These are phyloP conservation scores for Mallotus japonicus DNA, from an alignment of 441 rosid genomes.

Conservation along the genomic window DNA sequence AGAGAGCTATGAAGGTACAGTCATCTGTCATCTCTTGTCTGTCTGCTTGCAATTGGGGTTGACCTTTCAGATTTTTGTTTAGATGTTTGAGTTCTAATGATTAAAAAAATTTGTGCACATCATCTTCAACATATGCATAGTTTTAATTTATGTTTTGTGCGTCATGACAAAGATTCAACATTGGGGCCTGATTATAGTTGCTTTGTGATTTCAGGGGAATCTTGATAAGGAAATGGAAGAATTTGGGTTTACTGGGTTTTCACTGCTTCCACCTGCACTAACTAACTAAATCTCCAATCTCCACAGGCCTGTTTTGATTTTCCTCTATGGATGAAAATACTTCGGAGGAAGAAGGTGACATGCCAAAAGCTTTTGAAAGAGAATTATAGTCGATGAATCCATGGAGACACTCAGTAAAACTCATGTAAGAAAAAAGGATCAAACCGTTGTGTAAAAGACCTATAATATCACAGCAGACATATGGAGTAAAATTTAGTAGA, in stretches of 20 bases:
- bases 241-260: conserved; percentile 39
- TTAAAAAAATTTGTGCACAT: neutral
- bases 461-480: too few relatives aligned
- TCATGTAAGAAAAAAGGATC: conserved; percentile 46
- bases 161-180: neutral
- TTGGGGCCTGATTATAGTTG: conserved; percentile 10
- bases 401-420: conserved; percentile 56
- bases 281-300: conserved; percentile 31
- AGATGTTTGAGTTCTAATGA: neutral
- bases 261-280: conserved; percentile 19
- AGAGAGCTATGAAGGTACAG: conserved; percentile 56
- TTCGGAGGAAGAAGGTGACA: conserved; percentile 49
- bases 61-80: neutral
- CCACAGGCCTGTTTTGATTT: conserved; percentile 21
- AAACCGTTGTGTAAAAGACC: conserved; percentile 17
- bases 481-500: too few relatives aligned
- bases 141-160: neutral
- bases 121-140: neutral
- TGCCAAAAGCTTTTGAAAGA: conserved; percentile 50
- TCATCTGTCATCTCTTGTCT: neutral
- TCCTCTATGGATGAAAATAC: conserved; percentile 43
- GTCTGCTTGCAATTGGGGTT: too few relatives aligned
- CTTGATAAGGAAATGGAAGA: conserved; percentile 75
- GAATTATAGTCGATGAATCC: conserved; percentile 63
- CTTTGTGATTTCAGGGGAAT: conserved; percentile 63